Evolutionary conservation across 768 basidiomycete species (phyloP), one percentile per base, ranked within the genome.

Genomic region (Kwoniella sp.): DNA sequence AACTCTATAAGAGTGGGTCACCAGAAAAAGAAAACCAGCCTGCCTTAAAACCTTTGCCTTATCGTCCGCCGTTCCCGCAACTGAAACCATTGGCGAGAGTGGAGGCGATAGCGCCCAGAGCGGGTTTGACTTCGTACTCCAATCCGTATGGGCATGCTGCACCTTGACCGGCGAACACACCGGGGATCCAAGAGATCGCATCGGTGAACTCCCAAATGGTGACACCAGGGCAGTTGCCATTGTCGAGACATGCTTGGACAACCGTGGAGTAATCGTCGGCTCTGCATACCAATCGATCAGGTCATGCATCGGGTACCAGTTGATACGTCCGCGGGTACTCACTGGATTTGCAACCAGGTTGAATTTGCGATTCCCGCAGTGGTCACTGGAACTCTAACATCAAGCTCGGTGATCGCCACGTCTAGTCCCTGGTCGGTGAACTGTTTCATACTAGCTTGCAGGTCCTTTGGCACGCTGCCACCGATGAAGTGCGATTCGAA

Each of bases 381-480:
- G 54, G 61, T 68, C 6, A 76, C 71, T 6, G 69, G 67, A 7
- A 72, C 66, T 44, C 76, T 60, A 40, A 77, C 63, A 51, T 77
- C 76, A 15, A 77, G 63, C 57, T 77, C 76, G 36, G 76, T 77
- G 29, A 77, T 67, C 29, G 76, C 69, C 10, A 75, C 76, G 13
- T 77, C 71, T 2, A 77, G 55, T 27, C 76, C 76, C 22, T 64
- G 33, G 59, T 77, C 76, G 19, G 68, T 73, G 67, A 77, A 77
- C 52, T 58, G 55, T 37, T 65, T 67, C 76, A 77, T 75, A 46
- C 58, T 55, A 33, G 61, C 67, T 1, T 63, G 47, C 15, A 73
- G 51, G 53, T 70, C 68, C 21, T 61, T 49, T 5, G 76, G 71
- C 4, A 48, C 49, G 17, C 21, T 37, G 2, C 67, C 67, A 51